phyloP scores from a whole-genome alignment of 352 stramenopile species.

The Peronospora belbahrii region DNA sequence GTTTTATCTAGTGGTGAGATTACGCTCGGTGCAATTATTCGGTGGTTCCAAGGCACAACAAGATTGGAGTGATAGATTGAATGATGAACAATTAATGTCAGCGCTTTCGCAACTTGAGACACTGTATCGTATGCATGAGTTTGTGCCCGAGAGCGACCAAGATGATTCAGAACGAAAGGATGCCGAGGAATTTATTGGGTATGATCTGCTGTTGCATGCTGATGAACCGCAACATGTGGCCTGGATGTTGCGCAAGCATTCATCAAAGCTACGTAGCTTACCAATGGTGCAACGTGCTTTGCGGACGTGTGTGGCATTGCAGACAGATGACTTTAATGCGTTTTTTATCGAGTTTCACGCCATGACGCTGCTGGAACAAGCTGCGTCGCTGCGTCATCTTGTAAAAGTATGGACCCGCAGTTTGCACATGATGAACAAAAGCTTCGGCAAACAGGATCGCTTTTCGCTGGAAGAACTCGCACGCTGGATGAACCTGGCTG shows the following conservation, averaged over 20 bases:
- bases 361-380: constrained; percentile 39
- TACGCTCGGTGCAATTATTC: constrained; percentile 34
- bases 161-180: constrained; percentile 10
- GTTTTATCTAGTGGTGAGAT: constrained; percentile 49
- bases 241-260: constrained; percentile 32
- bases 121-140: constrained; percentile 23
- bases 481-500: constrained; percentile 20
- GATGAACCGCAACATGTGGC: constrained; percentile 37
- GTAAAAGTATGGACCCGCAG: constrained; percentile 27
- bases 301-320: constrained; percentile 44
- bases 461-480: constrained; percentile 39
- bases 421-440: constrained; percentile 51
- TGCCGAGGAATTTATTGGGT: constrained; percentile 41
- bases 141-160: constrained; percentile 1
- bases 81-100: constrained; percentile 61
- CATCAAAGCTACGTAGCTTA: constrained; percentile 9
- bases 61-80: constrained; percentile 62
- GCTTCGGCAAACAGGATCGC: constrained; percentile 49
- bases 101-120: constrained; percentile 45
- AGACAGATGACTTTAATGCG: constrained; percentile 33
- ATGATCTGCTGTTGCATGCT: constrained; percentile 49
- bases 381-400: constrained; percentile 32
- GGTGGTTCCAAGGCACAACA: constrained; percentile 2
- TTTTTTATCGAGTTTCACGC: constrained; percentile 24
- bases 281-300: constrained; percentile 32